A percentile compares a stretch with the other conserved stretches of the same genome.
phyloP scores from a whole-genome alignment of 1,284 basidiomycete species.

The Fomitopsis palustris region DNA sequence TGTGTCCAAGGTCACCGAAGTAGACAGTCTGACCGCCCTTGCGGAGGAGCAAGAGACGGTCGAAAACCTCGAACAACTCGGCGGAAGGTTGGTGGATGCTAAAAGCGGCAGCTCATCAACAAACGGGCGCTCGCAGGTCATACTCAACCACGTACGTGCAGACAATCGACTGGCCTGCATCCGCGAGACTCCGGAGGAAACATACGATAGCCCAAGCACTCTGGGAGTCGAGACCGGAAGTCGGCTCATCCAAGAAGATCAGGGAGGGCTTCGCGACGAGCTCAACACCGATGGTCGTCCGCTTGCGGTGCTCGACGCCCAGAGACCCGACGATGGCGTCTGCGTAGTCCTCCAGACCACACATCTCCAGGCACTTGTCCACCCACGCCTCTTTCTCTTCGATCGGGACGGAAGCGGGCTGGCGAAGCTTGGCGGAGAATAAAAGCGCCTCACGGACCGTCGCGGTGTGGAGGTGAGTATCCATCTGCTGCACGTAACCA shows the following conservation, averaged over 20 bases:
- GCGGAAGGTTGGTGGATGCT: slow-evolving; percentile 66
- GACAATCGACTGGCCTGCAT: slow-evolving; percentile 75
- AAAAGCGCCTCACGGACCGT: slow-evolving; percentile 83
- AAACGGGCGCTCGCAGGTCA: background rate
- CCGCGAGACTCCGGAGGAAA: slow-evolving; percentile 78
- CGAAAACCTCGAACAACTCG: slow-evolving; percentile 73
- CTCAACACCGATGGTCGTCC: slow-evolving; percentile 82
- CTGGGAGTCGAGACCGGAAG: slow-evolving; percentile 86
- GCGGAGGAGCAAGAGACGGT: slow-evolving; percentile 53
- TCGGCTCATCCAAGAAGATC: slow-evolving; percentile 82
- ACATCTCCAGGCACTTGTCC: slow-evolving; percentile 76
- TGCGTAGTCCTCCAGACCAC: slow-evolving; percentile 68
- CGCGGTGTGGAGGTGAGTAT: slow-evolving; percentile 69
- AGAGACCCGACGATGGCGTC: slow-evolving; percentile 78
- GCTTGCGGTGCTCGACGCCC: slow-evolving; percentile 76
- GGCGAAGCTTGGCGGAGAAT: slow-evolving; percentile 82
- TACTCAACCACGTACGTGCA: slow-evolving; percentile 43
- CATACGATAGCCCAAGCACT: slow-evolving; percentile 84
- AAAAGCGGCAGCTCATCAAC: background rate
- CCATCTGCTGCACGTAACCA: slow-evolving; percentile 81
- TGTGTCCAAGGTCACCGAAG: slow-evolving; percentile 71
- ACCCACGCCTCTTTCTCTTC: slow-evolving; percentile 83
- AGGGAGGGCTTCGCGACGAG: slow-evolving; percentile 76
- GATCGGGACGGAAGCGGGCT: slow-evolving; percentile 62
- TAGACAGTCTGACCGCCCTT: slow-evolving; percentile 77